Conservation (phyloP, 345 rosid genomes). For the Cardiospermum halicacabum region DNA sequence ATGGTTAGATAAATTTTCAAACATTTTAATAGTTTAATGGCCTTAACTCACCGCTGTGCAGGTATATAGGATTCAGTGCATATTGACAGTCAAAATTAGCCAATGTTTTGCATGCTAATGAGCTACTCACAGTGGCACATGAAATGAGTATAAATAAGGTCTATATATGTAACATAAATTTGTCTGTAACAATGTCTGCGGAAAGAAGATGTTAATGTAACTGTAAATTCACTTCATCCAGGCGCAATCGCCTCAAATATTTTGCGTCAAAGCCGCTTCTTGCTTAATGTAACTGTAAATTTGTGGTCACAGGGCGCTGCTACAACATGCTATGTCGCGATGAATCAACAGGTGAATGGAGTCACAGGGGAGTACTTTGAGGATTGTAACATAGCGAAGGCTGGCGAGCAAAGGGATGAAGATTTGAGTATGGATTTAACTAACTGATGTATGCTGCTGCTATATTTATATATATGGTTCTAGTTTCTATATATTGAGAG, state of each 20-base stretch:
- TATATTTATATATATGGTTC: too few species aligned
- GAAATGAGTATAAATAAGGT: too few species aligned
- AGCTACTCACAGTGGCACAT: too few species aligned
- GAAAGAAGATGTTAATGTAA: conserved; percentile 48
- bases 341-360: conserved; percentile 48
- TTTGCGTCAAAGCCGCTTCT: conserved; percentile 38
- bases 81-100: conserved; percentile 78
- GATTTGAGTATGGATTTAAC: not conserved
- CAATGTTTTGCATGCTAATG: conserved; percentile 68
- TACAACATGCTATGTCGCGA: conserved; percentile 53
- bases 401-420: not conserved
- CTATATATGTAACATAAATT: too few species aligned
- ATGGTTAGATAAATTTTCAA: too few species aligned
- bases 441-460: not conserved
- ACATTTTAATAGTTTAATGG: not conserved
- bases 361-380: conserved; percentile 41
- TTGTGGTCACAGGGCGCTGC: conserved; percentile 40
- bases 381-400: conserved; percentile 32
- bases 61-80: conserved; percentile 25
- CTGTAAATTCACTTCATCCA: conserved; percentile 70
- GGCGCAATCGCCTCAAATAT: conserved; percentile 58
- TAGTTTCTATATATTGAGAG: not conserved
- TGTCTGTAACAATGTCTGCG: too few species aligned
- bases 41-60: not conserved
- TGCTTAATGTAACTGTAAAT: conserved; percentile 28